Evolutionary conservation across 2,329 filamentous ascomycete species (phyloP), one percentile per base, ranked within the genome.

Genomic region (Penicillium sp.): DNA sequence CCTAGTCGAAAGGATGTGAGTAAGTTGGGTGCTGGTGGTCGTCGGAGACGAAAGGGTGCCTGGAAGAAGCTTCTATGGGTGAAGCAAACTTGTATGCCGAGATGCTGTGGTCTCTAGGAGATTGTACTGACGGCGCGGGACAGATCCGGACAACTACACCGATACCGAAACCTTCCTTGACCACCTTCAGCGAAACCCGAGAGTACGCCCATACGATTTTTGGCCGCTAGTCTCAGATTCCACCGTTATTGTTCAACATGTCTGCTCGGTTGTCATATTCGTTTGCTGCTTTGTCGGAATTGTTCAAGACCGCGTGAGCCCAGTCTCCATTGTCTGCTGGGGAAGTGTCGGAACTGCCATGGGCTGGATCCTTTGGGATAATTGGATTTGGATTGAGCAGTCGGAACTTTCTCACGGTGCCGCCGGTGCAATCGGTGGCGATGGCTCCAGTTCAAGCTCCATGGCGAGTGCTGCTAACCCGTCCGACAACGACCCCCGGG

Each of bases 21-120:
- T 27, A 77, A 77, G 57, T 65, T 76, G 40, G 73, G 80, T 48
- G 87, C 82, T 57, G 75, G 82, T 57, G 75, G 82, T 42, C 88
- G 84, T 58, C 79, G 87, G 41, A 78, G 83, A 61, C 78, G 85
- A 57, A 88, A 85, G 64, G 81, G 83, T 44, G 82, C 82, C 9
- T 97, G 92, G 88, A 95, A 95, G 78, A 97, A 97, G 75, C 74
- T 98, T 57, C 80, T 98, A 47, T 98, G 93, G 93, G 91, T 98
- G 65, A 95, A 95, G 73, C 93, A 97, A 69, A 88, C 88, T 29
- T 95, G 88, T 91, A 75, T 57, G 18, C 49, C 29, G 18, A 7
- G 10, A 7, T 6, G 29, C 37, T 4, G 13, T 15, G 9, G 10
- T 23, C 12, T 24, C 10, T 20, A 7, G 13, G 20, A 35, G 6